Evolutionary conservation across 768 basidiomycete genomes (phyloP).

Genomic region (Tricholoma flavovirens): DNA sequence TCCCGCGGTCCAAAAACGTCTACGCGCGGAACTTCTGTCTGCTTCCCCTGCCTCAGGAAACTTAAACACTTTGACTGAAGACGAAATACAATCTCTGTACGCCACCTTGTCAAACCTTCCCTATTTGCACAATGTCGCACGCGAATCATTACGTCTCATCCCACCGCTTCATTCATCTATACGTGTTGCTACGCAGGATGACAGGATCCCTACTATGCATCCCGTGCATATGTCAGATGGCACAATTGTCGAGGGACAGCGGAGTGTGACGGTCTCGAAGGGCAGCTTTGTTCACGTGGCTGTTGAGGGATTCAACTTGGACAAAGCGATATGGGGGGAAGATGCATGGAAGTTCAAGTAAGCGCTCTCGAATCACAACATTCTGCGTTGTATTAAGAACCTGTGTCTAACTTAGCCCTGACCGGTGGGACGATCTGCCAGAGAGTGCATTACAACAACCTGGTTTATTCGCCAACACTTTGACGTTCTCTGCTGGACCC

Average conservation of each 20-base stretch:
- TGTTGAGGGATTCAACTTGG: constrained; percentile 74
- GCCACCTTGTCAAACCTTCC: constrained; percentile 53
- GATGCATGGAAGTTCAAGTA: constrained; percentile 82
- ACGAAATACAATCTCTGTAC: constrained; percentile 61
- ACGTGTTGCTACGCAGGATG: constrained; percentile 72
- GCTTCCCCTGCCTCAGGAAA: constrained; percentile 34
- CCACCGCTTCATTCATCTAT: constrained; percentile 81
- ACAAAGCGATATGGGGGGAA: constrained; percentile 72
- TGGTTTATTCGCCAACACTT: constrained; percentile 63
- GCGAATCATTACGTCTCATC: constrained; percentile 71
- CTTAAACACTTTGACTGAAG: constrained; percentile 45
- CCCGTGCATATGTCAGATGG: constrained; percentile 53
- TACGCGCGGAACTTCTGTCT: constrained; percentile 62
- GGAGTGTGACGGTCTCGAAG: constrained; percentile 49
- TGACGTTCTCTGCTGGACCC: constrained; percentile 79
- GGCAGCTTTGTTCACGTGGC: constrained; percentile 76
- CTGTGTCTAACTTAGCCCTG: constrained; percentile 45
- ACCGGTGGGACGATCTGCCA: constrained; percentile 75
- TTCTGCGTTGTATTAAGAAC: neutral
- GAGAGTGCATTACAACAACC: constrained; percentile 62
- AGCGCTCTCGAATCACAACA: constrained; percentile 14
- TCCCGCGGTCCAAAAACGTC: constrained; percentile 58
- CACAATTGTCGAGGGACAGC: constrained; percentile 31
- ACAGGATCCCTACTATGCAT: constrained; percentile 66
- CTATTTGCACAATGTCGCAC: constrained; percentile 68